phyloP scores from a whole-genome alignment of 148 eudicot species.

The Cornus kousa region DNA sequence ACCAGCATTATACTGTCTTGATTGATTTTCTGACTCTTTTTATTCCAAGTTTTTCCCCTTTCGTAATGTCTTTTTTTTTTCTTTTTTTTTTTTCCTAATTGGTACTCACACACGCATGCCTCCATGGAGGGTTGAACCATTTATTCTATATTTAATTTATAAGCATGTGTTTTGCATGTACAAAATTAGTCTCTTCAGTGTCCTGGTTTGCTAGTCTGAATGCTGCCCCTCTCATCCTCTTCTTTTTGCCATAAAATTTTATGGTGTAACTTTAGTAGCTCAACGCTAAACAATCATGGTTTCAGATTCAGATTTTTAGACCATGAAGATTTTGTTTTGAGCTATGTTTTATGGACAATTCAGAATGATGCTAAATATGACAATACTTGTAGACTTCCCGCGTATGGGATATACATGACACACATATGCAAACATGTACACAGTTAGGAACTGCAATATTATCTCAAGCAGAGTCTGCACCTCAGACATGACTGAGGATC shows the following conservation, averaged over 20 bases:
- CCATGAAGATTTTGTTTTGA: neutral
- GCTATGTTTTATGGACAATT: neutral
- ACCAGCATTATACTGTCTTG: slow-evolving; percentile 42
- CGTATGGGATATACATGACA: neutral
- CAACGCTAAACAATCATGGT: neutral
- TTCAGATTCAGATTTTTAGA: neutral
- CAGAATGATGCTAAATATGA: neutral
- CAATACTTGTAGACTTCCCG: too few species aligned
- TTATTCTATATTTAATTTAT: neutral
- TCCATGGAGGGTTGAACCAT: too few species aligned
- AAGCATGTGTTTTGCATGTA: neutral
- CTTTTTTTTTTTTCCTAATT: too few species aligned
- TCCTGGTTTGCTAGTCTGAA: too few species aligned
- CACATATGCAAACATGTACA: too few species aligned
- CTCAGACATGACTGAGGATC: too few species aligned
- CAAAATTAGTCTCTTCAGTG: too few species aligned
- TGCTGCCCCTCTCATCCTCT: neutral
- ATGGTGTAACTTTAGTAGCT: neutral
- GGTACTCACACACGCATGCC: too few species aligned
- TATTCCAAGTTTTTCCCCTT: neutral
- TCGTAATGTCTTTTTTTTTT: neutral
- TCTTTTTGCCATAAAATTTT: neutral
- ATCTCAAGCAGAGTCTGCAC: too few species aligned
- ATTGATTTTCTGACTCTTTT: neutral
- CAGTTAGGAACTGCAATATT: too few species aligned